phyloP scores from a whole-genome alignment of 441 rosid species.

The Populus hybrid region DNA sequence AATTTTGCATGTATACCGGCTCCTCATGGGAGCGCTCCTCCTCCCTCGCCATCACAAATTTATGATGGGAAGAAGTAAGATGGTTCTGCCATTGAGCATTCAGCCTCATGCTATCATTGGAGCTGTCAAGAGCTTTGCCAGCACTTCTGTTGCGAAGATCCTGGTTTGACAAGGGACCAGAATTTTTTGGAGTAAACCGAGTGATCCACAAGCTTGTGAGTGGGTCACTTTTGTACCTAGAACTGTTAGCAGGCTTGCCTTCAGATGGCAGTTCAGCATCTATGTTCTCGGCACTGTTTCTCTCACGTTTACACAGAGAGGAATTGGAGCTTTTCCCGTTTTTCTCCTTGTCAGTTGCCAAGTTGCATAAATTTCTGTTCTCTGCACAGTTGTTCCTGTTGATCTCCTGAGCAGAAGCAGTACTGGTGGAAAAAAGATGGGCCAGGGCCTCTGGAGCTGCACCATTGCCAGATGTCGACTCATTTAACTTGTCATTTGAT shows the following conservation, averaged over 20 bases:
- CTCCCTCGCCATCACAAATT: conserved; percentile 20
- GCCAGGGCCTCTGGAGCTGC: conserved; percentile 29
- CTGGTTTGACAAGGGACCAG: conserved; percentile 23
- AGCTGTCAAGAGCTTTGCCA: conserved; percentile 24
- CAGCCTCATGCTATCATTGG: conserved; percentile 25
- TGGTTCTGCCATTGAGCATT: conserved; percentile 22
- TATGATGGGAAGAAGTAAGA: conserved; percentile 15
- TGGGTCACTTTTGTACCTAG: conserved; percentile 39
- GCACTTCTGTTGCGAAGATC: conserved; percentile 15
- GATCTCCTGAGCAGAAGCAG: conserved; percentile 24
- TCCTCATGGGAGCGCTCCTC: conserved; percentile 15
- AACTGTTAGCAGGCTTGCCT: conserved; percentile 30
- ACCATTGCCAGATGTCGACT: conserved; percentile 31
- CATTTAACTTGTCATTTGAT: conserved; percentile 33
- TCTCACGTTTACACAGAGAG: conserved; percentile 39
- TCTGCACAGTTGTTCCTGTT: conserved; percentile 28
- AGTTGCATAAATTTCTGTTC: conserved; percentile 29
- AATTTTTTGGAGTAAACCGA: conserved; percentile 55
- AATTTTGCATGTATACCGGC: conserved; percentile 13
- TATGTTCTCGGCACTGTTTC: conserved; percentile 22
- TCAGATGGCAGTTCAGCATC: conserved; percentile 34
- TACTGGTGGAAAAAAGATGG: conserved; percentile 26
- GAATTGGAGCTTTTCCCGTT: conserved; percentile 38
- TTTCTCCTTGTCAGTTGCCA: conserved; percentile 28
- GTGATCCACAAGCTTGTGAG: conserved; percentile 70